These are phyloP conservation scores for Aegilops sharonensis DNA, from an alignment of 176 grass and related monocot species.

Conservation along the genomic window DNA sequence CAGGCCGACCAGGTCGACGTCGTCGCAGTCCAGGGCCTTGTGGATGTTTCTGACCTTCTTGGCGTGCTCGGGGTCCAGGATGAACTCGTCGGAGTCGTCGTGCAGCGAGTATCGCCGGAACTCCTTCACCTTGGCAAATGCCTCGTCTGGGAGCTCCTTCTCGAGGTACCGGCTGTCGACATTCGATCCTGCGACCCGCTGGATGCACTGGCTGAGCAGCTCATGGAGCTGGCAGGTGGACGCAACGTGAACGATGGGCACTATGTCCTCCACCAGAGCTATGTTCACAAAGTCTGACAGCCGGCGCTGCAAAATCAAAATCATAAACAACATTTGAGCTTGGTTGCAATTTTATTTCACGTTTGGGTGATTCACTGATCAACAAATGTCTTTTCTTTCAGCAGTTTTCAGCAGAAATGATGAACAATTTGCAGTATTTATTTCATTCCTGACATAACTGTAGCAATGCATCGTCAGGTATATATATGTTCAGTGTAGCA, in stretches of 20 bases:
- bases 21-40: conserved; percentile 64
- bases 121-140: conserved; percentile 38
- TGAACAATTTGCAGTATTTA: not conserved
- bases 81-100: not conserved
- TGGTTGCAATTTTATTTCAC: not conserved
- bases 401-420: not conserved
- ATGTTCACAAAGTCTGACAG: conserved; percentile 52
- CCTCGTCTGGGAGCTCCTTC: conserved; percentile 58
- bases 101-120: not conserved
- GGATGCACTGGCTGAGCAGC: conserved; percentile 47
- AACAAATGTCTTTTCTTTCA: not conserved
- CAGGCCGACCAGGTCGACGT: conserved; percentile 57
- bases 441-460: not conserved
- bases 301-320: conserved; percentile 50
- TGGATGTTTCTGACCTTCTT: conserved; percentile 67
- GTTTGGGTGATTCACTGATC: not conserved
- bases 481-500: no score
- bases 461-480: not conserved
- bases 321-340: no score
- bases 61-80: conserved; percentile 47
- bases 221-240: conserved; percentile 49
- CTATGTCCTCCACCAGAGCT: conserved; percentile 57
- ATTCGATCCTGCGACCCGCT: conserved; percentile 43
- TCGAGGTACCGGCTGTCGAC: conserved; percentile 50
- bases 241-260: conserved; percentile 53